Base-by-base conservation (phyloP, 148 eudicot species). In the Bassia scoparia region DNA sequence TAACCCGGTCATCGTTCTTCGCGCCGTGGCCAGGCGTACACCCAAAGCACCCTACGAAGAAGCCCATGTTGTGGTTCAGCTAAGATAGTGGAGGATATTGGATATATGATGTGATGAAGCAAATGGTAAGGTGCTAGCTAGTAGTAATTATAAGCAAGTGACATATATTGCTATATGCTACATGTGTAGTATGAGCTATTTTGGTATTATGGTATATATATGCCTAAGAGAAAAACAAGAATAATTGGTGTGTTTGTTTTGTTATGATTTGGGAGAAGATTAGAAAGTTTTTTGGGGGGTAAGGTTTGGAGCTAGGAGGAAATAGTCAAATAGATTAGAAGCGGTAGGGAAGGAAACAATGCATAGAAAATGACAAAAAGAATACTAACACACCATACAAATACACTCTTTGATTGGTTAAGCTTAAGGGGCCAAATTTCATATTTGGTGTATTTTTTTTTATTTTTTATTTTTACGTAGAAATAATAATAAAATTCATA, bases 381-480 rank as follows among this genome's bases (percentile, higher is more conserved):
- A 75, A 50, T 67, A 75, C 73, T 76, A 80, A 75, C 82, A n/a
- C 18, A 80, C 79, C 82, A 46, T 70, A 75, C 76, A 75, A 43
- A 69, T 65, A 70, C 21, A 80, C 75, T 54, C 58, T 60, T 80
- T 80, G 82, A 80, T 79, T 75, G 55, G 76, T n/a, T n/a, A n/a
- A n/a, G 38, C 48, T 20, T 70, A 55, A 54, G 64, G 52, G 43
- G 46, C 26, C 20, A 27, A 37, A 33, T 4, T 58, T 71, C 48
- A 20, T 6, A 3, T 62, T 27, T 56, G 44, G 1, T 16, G 44
- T 15, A 23, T 23, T 67, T 31, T n/a, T 13, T 62, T 6, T 29
- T 12, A 10, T 13, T 59, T 10, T 61, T 49, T 60, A 53, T 26
- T 20, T 50, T 24, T 61, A 14, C 18, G 20, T 18, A 20, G 7